phyloP scores from a whole-genome alignment of 768 basidiomycete species.

The Rhodotorula paludigena region DNA sequence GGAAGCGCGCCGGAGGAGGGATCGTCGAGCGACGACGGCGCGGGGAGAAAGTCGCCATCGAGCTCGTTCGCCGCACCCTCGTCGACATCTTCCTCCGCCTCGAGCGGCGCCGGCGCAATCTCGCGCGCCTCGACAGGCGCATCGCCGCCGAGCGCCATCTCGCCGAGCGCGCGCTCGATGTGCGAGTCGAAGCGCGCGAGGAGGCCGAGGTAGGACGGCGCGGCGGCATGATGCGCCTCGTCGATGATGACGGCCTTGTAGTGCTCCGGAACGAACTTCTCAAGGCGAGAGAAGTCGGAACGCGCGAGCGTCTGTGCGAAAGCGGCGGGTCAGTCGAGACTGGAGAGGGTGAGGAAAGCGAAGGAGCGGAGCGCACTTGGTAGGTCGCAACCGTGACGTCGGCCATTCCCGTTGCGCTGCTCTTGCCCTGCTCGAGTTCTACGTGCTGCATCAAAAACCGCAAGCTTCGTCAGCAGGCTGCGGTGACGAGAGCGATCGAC shows the following conservation, averaged over 20 bases:
- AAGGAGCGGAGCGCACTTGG: slow-evolving; percentile 43
- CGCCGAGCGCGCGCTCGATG: slow-evolving; percentile 1
- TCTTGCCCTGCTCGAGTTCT: slow-evolving; percentile 87
- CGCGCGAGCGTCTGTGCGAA: slow-evolving; percentile 3
- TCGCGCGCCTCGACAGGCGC: neutral
- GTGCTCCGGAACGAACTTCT: slow-evolving; percentile 32
- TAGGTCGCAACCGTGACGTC: slow-evolving; percentile 91
- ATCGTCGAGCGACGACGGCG: neutral
- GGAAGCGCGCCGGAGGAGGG: neutral
- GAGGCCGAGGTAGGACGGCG: slow-evolving; percentile 71
- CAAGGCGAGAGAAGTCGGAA: slow-evolving; percentile 10
- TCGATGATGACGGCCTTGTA: slow-evolving; percentile 38
- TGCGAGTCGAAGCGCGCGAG: slow-evolving; percentile 70
- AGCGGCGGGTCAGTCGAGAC: neutral
- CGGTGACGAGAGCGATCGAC: too few relatives aligned
- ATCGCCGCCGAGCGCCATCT: neutral
- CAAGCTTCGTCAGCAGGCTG: too few relatives aligned
- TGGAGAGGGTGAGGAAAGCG: neutral
- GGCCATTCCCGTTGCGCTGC: slow-evolving; percentile 70
- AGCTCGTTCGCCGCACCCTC: neutral
- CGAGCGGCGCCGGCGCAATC: neutral
- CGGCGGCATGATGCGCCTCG: slow-evolving; percentile 84
- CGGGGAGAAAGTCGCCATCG: neutral
- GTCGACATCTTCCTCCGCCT: neutral
- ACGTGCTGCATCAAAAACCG: slow-evolving; percentile 52